Percentiles rank a stretch among this genome's conserved stretches.
phyloP scores from a whole-genome alignment of 257 asterid species.

The Mitragyna speciosa region DNA sequence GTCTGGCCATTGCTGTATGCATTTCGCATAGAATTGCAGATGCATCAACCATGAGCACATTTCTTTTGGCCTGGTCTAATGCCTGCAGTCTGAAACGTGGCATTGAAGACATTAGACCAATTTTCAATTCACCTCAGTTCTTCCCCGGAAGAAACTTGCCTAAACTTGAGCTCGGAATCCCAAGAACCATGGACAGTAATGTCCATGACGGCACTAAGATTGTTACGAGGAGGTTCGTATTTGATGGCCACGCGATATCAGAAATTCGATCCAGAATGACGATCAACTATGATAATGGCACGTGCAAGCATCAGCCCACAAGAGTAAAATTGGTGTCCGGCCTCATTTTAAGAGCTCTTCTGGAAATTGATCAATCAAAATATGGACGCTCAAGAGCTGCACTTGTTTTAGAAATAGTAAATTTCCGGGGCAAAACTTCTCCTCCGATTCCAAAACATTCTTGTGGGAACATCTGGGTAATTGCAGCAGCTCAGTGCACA shows the following conservation, averaged over 20 bases:
- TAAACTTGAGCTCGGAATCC: neutral
- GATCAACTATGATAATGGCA: neutral
- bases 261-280: neutral
- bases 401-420: slow-evolving; percentile 3
- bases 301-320: neutral
- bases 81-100: neutral
- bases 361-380: neutral
- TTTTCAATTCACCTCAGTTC: slow-evolving; percentile 16
- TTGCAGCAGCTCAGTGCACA: neutral
- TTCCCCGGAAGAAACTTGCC: slow-evolving; percentile 22
- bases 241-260: slow-evolving; percentile 20
- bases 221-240: slow-evolving; percentile 20
- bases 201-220: slow-evolving; percentile 3
- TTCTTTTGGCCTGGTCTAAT: slow-evolving; percentile 33
- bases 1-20: slow-evolving; percentile 25
- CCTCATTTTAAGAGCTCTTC: slow-evolving; percentile 20
- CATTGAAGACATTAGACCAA: slow-evolving; percentile 2
- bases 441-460: slow-evolving; percentile 23
- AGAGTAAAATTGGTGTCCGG: slow-evolving; percentile 26
- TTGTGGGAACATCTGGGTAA: slow-evolving; percentile 28
- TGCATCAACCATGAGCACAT: slow-evolving; percentile 20
- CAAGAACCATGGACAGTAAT: neutral
- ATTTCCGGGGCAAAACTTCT: slow-evolving; percentile 24
- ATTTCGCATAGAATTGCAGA: slow-evolving; percentile 30
- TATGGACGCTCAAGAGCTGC: slow-evolving; percentile 15